Conservation (phyloP, 2,329 filamentous ascomycete species). For the Calonectria henricotiae region DNA sequence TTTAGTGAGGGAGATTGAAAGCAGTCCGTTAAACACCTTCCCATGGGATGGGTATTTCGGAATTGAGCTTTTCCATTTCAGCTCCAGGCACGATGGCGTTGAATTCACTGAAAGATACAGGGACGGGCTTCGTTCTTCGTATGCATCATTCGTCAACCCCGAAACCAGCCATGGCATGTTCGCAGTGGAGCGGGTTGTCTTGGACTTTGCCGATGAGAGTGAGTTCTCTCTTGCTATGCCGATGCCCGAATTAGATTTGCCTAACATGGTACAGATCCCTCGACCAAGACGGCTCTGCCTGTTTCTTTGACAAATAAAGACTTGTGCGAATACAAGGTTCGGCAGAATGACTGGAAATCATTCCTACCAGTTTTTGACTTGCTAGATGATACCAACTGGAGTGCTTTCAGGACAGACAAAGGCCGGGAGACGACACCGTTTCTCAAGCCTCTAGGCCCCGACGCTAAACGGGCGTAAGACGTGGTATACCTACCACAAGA, state of each 20-base stretch:
- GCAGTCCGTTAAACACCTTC: neutral
- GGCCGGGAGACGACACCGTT: neutral
- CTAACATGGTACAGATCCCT: neutral
- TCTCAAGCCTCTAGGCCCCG: neutral
- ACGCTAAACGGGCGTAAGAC: neutral
- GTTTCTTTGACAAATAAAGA: neutral
- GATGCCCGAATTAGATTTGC: neutral
- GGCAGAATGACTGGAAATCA: neutral
- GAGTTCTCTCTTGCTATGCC: neutral
- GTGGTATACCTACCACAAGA: too few species aligned
- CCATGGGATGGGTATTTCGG: neutral
- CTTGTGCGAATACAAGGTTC: conserved; percentile 6
- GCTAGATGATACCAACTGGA: neutral
- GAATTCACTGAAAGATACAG: neutral
- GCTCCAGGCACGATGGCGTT: neutral
- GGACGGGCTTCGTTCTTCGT: neutral
- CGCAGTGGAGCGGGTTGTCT: neutral
- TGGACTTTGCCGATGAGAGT: conserved; percentile 2
- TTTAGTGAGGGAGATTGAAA: neutral
- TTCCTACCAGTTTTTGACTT: neutral
- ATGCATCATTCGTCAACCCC: neutral
- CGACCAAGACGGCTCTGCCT: neutral
- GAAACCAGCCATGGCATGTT: neutral
- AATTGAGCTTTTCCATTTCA: neutral
- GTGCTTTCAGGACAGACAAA: neutral